phyloP scores from a whole-genome alignment of 441 rosid genomes.

The Adansonia rubrostipa region DNA sequence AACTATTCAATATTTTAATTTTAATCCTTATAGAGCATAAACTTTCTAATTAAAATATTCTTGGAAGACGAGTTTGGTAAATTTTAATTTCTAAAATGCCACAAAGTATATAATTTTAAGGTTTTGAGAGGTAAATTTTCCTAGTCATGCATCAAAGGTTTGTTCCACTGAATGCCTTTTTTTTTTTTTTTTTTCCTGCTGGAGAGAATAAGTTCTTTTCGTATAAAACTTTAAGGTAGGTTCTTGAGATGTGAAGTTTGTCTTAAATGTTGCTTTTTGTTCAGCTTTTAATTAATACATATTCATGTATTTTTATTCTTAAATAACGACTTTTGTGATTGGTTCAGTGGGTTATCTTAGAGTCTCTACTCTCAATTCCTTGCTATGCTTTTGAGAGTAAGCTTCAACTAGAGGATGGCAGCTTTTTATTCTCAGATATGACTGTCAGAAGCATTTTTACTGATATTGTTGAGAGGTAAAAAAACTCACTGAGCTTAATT shows the following conservation, averaged over 20 bases:
- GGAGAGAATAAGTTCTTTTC: background rate
- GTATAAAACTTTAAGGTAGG: background rate
- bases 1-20: background rate
- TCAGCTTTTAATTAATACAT: background rate
- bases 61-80: background rate
- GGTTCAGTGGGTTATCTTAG: constrained; percentile 89
- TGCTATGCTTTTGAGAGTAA: constrained; percentile 51
- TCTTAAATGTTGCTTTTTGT: background rate
- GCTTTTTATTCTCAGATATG: constrained; percentile 65
- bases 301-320: background rate
- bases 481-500: constrained; percentile 24
- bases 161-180: background rate
- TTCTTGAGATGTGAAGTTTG: constrained; percentile 8
- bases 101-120: background rate
- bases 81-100: background rate
- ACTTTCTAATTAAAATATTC: background rate
- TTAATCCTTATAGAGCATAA: background rate
- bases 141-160: background rate
- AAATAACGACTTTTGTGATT: constrained; percentile 30
- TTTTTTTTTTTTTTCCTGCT: background rate
- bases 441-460: constrained; percentile 57
- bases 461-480: constrained; percentile 89
- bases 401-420: constrained; percentile 46
- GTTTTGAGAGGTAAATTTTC: background rate
- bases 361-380: constrained; percentile 73